phyloP scores from a whole-genome alignment of 208 protist genomes.

The Crithidia mellificae region DNA sequence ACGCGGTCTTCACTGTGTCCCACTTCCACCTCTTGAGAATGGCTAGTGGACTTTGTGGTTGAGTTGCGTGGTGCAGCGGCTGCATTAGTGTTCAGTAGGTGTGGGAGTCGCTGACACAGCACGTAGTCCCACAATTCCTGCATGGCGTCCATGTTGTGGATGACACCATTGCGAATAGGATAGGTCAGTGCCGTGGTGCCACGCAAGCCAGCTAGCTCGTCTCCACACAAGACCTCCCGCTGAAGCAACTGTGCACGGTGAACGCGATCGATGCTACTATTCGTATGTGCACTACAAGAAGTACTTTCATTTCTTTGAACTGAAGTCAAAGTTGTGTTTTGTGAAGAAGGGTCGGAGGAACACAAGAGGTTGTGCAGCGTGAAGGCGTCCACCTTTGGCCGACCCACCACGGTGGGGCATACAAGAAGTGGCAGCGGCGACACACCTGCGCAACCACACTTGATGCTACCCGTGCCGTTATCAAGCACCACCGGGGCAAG shows the following conservation, averaged over 20 bases:
- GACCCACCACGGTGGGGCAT: conserved; percentile 96
- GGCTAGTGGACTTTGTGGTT: no score
- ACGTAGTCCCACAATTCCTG: conserved; percentile 96
- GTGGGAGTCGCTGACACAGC: conserved; percentile 55
- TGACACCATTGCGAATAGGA: conserved; percentile 96
- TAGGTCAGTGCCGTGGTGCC: conserved; percentile 67
- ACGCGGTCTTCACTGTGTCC: no score
- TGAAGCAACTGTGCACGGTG: conserved; percentile 4
- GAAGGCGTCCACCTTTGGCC: conserved; percentile 85
- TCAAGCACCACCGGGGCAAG: conserved; percentile 51
- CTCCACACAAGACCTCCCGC: conserved; percentile 10
- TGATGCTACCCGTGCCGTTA: conserved; percentile 92
- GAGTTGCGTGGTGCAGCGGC: no score
- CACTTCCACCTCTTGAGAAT: no score
- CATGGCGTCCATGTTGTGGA: conserved; percentile 98
- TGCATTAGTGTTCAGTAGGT: background rate
- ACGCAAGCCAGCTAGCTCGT: conserved; percentile 12
- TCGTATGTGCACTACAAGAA: no score
- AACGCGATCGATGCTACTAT: no score
- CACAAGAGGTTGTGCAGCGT: background rate
- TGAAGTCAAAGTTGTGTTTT: no score
- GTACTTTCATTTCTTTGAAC: no score
- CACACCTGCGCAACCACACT: conserved; percentile 96
- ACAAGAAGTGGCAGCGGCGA: conserved; percentile 95
- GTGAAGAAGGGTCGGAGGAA: no score